These are phyloP conservation scores for Penicillium expansum DNA, from an alignment of 2,329 filamentous ascomycete species.

Conservation along the genomic window DNA sequence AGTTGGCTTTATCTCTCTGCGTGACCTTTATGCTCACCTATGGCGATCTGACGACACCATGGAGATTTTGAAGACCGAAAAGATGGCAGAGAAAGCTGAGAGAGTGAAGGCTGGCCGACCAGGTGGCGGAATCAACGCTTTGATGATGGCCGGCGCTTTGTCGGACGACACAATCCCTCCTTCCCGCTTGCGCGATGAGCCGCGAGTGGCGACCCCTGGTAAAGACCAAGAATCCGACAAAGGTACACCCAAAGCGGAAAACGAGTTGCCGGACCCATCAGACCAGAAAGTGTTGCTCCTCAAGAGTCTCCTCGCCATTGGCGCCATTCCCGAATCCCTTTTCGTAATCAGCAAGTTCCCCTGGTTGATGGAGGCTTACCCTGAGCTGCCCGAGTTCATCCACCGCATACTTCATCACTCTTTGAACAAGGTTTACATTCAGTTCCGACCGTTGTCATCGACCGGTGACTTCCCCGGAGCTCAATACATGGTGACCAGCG, in stretches of 20 bases:
- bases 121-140: conserved; percentile 73
- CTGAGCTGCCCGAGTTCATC: conserved; percentile 75
- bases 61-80: conserved; percentile 67
- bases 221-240: conserved; percentile 53
- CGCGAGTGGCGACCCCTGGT: conserved; percentile 53
- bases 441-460: conserved; percentile 48
- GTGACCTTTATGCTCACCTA: conserved; percentile 87
- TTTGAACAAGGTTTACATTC: conserved; percentile 69
- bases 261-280: conserved; percentile 65
- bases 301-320: conserved; percentile 82
- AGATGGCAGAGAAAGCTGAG: conserved; percentile 73
- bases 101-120: conserved; percentile 69
- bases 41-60: conserved; percentile 83
- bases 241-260: conserved; percentile 38
- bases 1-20: conserved; percentile 90
- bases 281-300: conserved; percentile 88
- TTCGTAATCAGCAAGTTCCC: conserved; percentile 90
- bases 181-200: conserved; percentile 52
- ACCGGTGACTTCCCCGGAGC: conserved; percentile 47
- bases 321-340: conserved; percentile 86
- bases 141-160: conserved; percentile 81
- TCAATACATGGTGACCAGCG: conserved; percentile 53
- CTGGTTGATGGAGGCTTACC: conserved; percentile 83
- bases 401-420: conserved; percentile 83
- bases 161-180: conserved; percentile 70